These are phyloP conservation scores for Dittrichia graveolens DNA, from an alignment of 129 eudicot genomes.

Conservation along the genomic window DNA sequence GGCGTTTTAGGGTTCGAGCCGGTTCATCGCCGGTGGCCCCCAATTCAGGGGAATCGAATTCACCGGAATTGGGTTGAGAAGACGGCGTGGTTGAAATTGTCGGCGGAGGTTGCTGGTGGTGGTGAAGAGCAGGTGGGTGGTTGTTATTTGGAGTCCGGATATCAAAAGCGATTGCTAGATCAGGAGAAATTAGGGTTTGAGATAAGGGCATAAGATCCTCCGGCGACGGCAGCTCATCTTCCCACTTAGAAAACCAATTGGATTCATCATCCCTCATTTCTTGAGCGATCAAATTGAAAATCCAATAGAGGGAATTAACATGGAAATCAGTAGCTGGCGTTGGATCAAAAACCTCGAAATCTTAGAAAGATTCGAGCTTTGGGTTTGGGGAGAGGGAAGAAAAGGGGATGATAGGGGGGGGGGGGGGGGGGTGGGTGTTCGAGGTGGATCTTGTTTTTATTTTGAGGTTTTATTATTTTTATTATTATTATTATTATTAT, in stretches of 20 bases:
- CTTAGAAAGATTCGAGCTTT: constrained; percentile 39
- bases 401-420: constrained; percentile 38
- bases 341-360: constrained; percentile 32
- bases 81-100: constrained; percentile 35
- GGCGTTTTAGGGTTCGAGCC: constrained; percentile 86
- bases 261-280: constrained; percentile 79
- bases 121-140: constrained; percentile 24
- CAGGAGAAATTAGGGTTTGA: constrained; percentile 78
- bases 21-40: constrained; percentile 69
- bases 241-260: constrained; percentile 91
- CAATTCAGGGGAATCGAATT: constrained; percentile 70
- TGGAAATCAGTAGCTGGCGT: constrained; percentile 15
- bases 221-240: constrained; percentile 73
- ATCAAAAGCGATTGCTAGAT: constrained; percentile 80
- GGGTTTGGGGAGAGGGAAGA: constrained; percentile 25
- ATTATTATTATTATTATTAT: background rate
- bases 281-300: background rate
- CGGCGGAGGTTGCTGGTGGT: constrained; percentile 34
- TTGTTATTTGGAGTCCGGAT: constrained; percentile 40
- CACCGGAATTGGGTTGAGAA: constrained; percentile 53
- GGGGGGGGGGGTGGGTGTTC: constrained; percentile 64
- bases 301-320: constrained; percentile 23
- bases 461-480: constrained; percentile 44
- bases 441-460: constrained; percentile 94
- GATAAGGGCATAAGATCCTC: constrained; percentile 73